These are phyloP conservation scores for Brassica incana DNA, from an alignment of 345 rosid species.

Conservation along the genomic window DNA sequence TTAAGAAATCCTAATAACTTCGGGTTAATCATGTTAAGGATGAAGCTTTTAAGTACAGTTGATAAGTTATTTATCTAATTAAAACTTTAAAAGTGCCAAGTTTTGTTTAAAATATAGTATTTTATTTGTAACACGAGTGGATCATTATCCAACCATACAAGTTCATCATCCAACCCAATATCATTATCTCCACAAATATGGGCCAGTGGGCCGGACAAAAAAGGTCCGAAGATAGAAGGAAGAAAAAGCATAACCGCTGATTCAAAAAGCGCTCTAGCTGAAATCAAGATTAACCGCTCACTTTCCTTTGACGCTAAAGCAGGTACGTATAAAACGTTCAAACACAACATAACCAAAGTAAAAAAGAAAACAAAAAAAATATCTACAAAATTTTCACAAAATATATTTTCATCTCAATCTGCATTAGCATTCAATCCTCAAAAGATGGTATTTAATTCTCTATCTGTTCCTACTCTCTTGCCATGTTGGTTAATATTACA, in stretches of 20 bases:
- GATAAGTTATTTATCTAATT: background rate
- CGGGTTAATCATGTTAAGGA: background rate
- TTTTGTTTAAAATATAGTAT: too few species aligned
- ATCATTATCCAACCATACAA: background rate
- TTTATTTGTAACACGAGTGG: background rate
- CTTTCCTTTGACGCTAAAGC: constrained; percentile 1
- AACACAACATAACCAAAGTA: background rate
- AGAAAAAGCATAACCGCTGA: constrained; percentile 14
- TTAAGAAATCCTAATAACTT: too few species aligned
- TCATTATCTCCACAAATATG: background rate
- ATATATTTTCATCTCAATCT: background rate
- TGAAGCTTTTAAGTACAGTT: background rate
- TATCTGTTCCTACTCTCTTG: background rate
- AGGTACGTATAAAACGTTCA: background rate
- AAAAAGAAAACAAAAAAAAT: background rate
- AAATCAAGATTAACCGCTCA: constrained; percentile 31
- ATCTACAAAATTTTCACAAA: background rate
- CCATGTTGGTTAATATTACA: background rate
- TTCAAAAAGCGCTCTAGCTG: constrained; percentile 7
- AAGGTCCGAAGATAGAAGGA: background rate
- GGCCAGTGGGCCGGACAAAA: background rate
- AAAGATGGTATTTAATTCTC: constrained; percentile 32
- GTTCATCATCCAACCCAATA: background rate
- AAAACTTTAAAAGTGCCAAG: background rate
- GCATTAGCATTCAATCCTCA: background rate